Base-by-base conservation (phyloP, 805 yeast genomes). In the Candida pseudoglaebosa region DNA sequence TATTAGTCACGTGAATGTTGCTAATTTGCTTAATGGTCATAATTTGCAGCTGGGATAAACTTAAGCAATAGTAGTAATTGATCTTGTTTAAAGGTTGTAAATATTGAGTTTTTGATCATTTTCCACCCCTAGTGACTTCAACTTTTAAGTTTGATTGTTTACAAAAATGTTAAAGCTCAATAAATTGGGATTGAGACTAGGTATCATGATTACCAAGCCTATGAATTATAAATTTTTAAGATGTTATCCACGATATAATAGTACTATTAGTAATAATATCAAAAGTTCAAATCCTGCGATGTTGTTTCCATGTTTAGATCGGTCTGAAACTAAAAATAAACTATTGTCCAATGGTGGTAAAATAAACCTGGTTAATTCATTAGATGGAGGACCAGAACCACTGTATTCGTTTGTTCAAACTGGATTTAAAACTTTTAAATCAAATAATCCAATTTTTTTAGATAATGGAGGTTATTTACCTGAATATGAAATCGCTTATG, bases 241-340 rank as follows among this genome's bases (percentile, higher is more conserved):
- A 26, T 5, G 29, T 13, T 12, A 6, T 5, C 9, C 13, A 10
- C 29, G 29, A 26, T 26, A 5, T 26, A 26, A 10, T 13, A 10
- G 15, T 6, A 5, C 29, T 9, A 26, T 15, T 26, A 15, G 6
- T 26, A 22, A 8, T 22, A 22, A 12, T 12, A 13, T 26, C 29
- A 13, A 40, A 36, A 41, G 57, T n/a, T 69, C 82, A 4, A 80
- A 80, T 46, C 84, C 86, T 1, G 86, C 75, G 42, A 64, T 84
- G 70, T 59, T 81, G 2, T 89, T 89, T 57, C 96, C 96, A 4
- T 89, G 96, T 58, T 67, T 89, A 24, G 97, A 89, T 59, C 79
- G 73, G 48, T 65, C 82, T 17, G 95, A 88, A 48, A 66, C 70
- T 39, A 74, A 78, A 46, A 70, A 71, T 1, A 67, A 70, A 33